These are phyloP conservation scores for Boletus sensibilis DNA, from an alignment of 768 basidiomycete genomes.

Conservation along the genomic window DNA sequence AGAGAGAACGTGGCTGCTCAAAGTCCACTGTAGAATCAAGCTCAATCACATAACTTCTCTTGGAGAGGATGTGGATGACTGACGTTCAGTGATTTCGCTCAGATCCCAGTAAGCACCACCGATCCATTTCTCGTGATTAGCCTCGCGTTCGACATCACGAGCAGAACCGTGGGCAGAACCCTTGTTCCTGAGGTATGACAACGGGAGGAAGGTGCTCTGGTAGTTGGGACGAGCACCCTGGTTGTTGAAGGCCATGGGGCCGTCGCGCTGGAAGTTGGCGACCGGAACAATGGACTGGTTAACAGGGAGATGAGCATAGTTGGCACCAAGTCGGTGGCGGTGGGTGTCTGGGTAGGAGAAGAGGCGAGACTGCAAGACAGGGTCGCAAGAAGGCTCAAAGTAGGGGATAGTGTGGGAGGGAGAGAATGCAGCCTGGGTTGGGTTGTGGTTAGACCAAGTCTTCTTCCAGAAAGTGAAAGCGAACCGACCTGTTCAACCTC, in stretches of 20 bases:
- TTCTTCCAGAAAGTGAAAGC: slow-evolving; percentile 27
- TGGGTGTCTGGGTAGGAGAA: slow-evolving; percentile 95
- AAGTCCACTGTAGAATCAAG: slow-evolving; percentile 60
- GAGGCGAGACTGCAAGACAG: slow-evolving; percentile 89
- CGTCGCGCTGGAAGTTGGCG: slow-evolving; percentile 93
- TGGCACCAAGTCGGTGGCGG: slow-evolving; percentile 76
- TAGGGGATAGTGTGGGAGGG: slow-evolving; percentile 88
- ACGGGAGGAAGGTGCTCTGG: slow-evolving; percentile 71
- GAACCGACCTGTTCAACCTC: slow-evolving; percentile 85
- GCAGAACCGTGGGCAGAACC: slow-evolving; percentile 43
- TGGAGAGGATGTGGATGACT: slow-evolving; percentile 29
- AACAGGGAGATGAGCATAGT: slow-evolving; percentile 86
- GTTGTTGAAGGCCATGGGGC: slow-evolving; percentile 61
- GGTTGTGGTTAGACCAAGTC: slow-evolving; percentile 5
- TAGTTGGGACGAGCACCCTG: slow-evolving; percentile 90
- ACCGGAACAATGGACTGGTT: slow-evolving; percentile 74
- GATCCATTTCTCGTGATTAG: slow-evolving; percentile 72
- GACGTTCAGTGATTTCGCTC: slow-evolving; percentile 77
- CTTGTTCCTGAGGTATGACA: slow-evolving; percentile 56
- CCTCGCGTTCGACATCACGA: slow-evolving; percentile 39
- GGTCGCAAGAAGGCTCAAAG: slow-evolving; percentile 88
- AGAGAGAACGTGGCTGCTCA: slow-evolving; percentile 76
- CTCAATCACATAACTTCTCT: neutral
- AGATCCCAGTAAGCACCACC: slow-evolving; percentile 68
- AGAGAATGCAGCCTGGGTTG: slow-evolving; percentile 67